phyloP scores from a whole-genome alignment of 2,329 filamentous ascomycete species.

The Seiridium cupressi region DNA sequence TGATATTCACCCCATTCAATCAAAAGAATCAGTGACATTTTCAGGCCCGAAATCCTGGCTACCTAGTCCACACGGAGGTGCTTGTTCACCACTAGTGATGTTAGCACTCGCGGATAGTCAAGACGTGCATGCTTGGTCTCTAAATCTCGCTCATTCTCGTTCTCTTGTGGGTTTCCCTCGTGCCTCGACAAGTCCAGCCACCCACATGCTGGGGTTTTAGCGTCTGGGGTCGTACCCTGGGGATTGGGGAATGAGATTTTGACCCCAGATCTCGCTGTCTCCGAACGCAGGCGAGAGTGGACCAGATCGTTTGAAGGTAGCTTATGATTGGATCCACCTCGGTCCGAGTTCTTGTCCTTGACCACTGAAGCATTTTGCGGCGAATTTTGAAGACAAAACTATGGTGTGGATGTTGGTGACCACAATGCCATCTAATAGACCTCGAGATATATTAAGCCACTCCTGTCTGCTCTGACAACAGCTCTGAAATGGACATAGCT shows the following conservation, averaged over 20 bases:
- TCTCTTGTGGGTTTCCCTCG: background rate
- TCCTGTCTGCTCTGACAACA: no score
- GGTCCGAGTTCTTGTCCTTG: background rate
- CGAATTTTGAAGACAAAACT: background rate
- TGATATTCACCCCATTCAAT: no score
- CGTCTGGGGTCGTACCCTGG: background rate
- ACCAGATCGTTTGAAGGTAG: background rate
- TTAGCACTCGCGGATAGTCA: no score
- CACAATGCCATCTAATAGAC: no score
- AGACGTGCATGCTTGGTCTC: no score
- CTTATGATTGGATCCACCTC: slow-evolving; percentile 2
- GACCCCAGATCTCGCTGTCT: background rate
- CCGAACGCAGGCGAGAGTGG: background rate
- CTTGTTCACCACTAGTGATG: no score
- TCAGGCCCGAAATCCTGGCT: no score
- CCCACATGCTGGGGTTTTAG: background rate
- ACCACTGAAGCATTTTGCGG: background rate
- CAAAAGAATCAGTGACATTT: no score
- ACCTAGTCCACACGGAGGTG: no score
- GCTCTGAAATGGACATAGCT: no score
- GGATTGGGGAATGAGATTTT: background rate
- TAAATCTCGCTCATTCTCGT: background rate
- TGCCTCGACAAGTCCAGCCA: background rate
- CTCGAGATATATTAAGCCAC: background rate
- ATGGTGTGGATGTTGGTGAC: no score